A percentile compares a stretch with the other conserved stretches of the same genome.
Conservation (phyloP, 2,329 filamentous ascomycete species). For the Teratosphaeriaceae sp. region DNA sequence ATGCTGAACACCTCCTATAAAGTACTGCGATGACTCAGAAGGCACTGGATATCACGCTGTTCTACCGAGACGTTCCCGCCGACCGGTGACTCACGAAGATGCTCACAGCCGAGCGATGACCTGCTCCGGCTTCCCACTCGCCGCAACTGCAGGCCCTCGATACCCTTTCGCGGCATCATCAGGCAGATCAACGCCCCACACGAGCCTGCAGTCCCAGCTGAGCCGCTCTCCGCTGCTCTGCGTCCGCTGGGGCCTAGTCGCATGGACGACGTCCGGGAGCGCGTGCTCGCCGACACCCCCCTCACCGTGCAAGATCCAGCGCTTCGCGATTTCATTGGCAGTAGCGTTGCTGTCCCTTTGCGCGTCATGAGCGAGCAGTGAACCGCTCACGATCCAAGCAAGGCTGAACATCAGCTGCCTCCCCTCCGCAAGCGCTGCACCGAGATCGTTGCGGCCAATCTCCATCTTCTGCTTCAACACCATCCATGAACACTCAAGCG, state of each 20-base stretch:
- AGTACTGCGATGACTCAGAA: too few relatives aligned
- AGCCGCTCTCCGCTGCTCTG: background rate
- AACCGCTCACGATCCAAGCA: constrained; percentile 11
- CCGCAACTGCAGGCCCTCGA: background rate
- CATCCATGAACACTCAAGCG: background rate
- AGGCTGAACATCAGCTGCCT: constrained; percentile 9
- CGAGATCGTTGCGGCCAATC: background rate
- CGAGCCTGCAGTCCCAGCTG: constrained; percentile 9
- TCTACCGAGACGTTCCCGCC: too few relatives aligned
- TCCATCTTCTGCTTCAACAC: background rate
- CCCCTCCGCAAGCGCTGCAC: constrained; percentile 3
- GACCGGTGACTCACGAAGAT: too few relatives aligned
- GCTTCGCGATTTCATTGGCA: constrained; percentile 8
- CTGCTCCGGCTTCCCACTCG: constrained; percentile 8
- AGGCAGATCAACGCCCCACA: constrained; percentile 11
- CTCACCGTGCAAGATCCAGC: constrained; percentile 11
- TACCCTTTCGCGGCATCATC: constrained; percentile 8
- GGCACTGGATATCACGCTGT: too few relatives aligned
- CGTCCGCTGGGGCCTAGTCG: background rate
- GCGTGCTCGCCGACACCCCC: constrained; percentile 8
- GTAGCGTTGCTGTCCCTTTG: constrained; percentile 9
- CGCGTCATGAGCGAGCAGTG: constrained; percentile 12
- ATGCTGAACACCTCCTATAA: too few relatives aligned
- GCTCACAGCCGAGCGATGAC: constrained; percentile 4
- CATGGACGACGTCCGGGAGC: constrained; percentile 3